Evolutionary conservation across 148 eudicot species (phyloP).

Genomic region (Persicaria maculosa): DNA sequence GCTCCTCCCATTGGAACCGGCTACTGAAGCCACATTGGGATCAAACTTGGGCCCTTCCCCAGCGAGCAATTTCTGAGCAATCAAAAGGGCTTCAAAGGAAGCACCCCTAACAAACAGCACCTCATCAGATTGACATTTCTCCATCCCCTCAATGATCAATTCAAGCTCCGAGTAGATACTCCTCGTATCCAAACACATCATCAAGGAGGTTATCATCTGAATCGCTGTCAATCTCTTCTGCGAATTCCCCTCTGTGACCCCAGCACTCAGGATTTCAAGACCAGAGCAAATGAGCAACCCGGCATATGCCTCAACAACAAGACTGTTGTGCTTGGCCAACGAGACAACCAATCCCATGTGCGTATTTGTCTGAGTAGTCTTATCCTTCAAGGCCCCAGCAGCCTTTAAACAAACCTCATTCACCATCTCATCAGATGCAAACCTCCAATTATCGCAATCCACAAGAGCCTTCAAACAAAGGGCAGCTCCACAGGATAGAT

Average conservation of each 20-base stretch:
- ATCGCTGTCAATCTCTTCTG: constrained; percentile 73
- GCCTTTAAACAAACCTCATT: constrained; percentile 85
- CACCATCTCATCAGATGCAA: constrained; percentile 75
- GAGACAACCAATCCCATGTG: constrained; percentile 89
- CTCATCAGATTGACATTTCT: constrained; percentile 68
- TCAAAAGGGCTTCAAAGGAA: constrained; percentile 78
- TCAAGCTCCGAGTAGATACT: constrained; percentile 59
- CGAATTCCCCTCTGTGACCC: constrained; percentile 48
- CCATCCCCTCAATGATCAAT: constrained; percentile 66
- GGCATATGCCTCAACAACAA: constrained; percentile 81
- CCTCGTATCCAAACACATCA: constrained; percentile 80
- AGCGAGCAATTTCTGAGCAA: constrained; percentile 45
- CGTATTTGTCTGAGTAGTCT: constrained; percentile 47
- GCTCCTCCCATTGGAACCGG: constrained; percentile 36
- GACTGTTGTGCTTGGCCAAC: constrained; percentile 76
- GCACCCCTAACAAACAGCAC: constrained; percentile 79
- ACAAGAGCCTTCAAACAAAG: constrained; percentile 86
- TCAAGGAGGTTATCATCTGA: constrained; percentile 80
- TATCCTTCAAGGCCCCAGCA: constrained; percentile 66
- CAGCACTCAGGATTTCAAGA: constrained; percentile 50
- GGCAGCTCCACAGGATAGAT: constrained; percentile 84
- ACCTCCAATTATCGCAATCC: constrained; percentile 89
- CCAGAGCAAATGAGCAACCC: constrained; percentile 65
- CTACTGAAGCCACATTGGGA: constrained; percentile 39
- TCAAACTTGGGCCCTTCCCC: constrained; percentile 50